These are phyloP conservation scores for Rhodotorula toruloides DNA, from an alignment of 768 basidiomycete genomes.

Conservation along the genomic window DNA sequence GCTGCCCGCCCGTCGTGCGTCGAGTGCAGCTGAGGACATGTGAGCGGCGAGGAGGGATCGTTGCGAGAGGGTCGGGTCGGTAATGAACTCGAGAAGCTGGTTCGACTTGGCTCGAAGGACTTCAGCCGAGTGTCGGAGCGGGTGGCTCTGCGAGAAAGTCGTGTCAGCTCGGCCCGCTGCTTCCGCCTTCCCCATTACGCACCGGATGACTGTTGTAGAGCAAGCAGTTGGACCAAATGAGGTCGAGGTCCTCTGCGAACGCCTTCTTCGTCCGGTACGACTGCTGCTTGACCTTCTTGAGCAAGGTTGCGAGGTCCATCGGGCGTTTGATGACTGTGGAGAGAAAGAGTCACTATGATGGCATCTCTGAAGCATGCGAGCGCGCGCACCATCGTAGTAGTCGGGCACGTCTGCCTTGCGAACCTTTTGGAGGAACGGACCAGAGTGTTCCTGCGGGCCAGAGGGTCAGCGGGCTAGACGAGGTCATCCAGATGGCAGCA, in stretches of 20 bases:
- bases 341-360: background rate
- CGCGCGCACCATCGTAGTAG: conserved; percentile 74
- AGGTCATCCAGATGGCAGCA: conserved; percentile 56
- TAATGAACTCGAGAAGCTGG: conserved; percentile 76
- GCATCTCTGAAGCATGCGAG: background rate
- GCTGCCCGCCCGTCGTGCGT: conserved; percentile 6
- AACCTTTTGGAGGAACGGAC: conserved; percentile 89
- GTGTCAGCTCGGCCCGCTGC: background rate
- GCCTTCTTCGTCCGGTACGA: conserved; percentile 77
- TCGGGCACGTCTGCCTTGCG: conserved; percentile 83
- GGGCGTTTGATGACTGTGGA: conserved; percentile 77
- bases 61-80: conserved; percentile 56
- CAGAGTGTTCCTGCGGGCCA: conserved; percentile 70
- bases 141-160: conserved; percentile 64
- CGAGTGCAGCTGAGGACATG: conserved; percentile 1
- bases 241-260: conserved; percentile 86
- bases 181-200: no score
- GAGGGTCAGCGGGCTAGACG: conserved; percentile 43
- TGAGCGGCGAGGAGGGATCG: conserved; percentile 14
- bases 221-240: conserved; percentile 95
- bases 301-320: conserved; percentile 92
- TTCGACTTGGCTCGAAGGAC: conserved; percentile 80
- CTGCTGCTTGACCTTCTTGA: conserved; percentile 85
- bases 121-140: conserved; percentile 71
- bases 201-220: conserved; percentile 88